Conservation (phyloP, 345 rosid species). For the Eucalyptus cloeziana region DNA sequence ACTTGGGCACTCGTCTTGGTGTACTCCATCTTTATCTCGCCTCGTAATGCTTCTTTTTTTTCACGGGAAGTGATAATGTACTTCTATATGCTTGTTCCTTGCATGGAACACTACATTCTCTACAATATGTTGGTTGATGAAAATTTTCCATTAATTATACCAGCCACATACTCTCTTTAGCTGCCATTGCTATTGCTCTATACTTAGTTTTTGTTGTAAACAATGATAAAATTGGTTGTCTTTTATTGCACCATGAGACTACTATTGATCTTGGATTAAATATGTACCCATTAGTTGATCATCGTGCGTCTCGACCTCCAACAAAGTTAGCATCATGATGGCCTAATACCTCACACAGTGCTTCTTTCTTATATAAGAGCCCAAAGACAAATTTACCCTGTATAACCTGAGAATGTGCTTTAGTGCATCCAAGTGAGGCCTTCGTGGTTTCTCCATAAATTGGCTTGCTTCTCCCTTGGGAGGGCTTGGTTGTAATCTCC, state of each 20-base stretch:
- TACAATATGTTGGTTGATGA: background rate
- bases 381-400: background rate
- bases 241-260: background rate
- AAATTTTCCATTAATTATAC: background rate
- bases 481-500: no score
- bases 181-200: background rate
- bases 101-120: background rate
- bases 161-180: background rate
- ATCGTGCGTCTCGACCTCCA: no score
- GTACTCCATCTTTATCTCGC: background rate
- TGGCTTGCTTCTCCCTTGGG: background rate
- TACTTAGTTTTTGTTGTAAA: background rate
- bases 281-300: background rate
- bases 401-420: background rate
- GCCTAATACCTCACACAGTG: background rate
- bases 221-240: background rate
- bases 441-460: background rate
- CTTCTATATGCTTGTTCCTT: background rate
- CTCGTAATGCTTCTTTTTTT: background rate
- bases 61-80: background rate
- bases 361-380: background rate
- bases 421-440: background rate
- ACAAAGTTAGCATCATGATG: background rate
- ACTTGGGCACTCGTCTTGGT: background rate
- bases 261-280: background rate